A percentile compares a stretch with the other conserved stretches of the same genome.
Evolutionary conservation across 495 filamentous ascomycete genomes (phyloP).

Genomic region (Tuber brumale): DNA sequence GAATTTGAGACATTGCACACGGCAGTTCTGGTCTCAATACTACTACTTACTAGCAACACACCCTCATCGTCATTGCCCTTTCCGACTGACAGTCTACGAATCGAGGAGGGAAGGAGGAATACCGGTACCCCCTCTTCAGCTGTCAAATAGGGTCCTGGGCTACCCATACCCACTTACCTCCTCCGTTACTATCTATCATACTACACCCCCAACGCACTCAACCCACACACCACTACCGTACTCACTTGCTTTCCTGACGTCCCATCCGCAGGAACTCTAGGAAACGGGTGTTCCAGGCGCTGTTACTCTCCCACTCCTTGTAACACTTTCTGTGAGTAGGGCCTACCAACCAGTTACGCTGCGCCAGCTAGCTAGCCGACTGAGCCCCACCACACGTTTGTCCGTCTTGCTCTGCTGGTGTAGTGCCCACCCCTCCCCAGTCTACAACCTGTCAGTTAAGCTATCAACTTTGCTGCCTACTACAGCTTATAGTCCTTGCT

Average conservation of each 20-base stretch:
- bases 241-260: conserved; percentile 32
- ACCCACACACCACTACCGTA: not conserved
- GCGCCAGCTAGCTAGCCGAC: conserved; percentile 35
- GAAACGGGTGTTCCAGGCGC: conserved; percentile 21
- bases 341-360: conserved; percentile 30
- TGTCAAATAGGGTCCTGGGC: conserved; percentile 23
- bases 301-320: not conserved
- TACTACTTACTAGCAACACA: conserved; percentile 10
- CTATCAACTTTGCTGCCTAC: conserved; percentile 38
- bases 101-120: not conserved
- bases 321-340: conserved; percentile 14
- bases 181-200: not conserved
- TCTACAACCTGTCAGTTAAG: conserved; percentile 40
- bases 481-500: conserved; percentile 41
- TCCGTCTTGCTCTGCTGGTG: conserved; percentile 25
- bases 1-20: conserved; percentile 38
- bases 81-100: not conserved
- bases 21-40: conserved; percentile 33
- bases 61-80: not conserved
- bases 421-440: conserved; percentile 19
- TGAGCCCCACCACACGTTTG: conserved; percentile 29
- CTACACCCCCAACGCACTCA: not conserved
- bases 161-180: not conserved
- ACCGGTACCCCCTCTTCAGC: conserved; percentile 2
- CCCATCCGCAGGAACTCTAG: conserved; percentile 21